Evolutionary conservation across 371 early-diverging fungal species (phyloP).

Genomic region (Rhizomucor pusillus): DNA sequence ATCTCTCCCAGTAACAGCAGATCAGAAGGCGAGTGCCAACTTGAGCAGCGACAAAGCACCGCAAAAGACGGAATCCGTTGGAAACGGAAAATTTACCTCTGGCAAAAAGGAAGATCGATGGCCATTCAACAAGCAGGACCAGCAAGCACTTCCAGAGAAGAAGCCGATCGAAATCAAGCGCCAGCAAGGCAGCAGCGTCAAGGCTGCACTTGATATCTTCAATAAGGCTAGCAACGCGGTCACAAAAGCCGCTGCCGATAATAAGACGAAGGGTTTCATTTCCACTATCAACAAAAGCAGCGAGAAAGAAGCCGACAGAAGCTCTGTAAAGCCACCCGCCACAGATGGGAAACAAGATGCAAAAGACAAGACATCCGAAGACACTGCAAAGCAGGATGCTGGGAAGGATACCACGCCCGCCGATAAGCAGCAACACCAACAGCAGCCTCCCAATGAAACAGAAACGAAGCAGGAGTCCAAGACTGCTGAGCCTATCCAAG

Average conservation of each 20-base stretch:
- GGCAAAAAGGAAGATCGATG: neutral
- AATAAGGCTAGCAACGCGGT: neutral
- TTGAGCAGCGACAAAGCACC: too few relatives aligned
- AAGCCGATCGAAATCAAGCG: neutral
- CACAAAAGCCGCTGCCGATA: too few relatives aligned
- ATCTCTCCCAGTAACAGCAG: too few relatives aligned
- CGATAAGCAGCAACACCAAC: too few relatives aligned
- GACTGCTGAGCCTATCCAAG: constrained; percentile 1
- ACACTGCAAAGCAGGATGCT: neutral
- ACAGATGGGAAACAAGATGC: neutral
- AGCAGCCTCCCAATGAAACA: neutral
- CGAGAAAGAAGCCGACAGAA: neutral
- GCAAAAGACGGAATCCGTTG: neutral
- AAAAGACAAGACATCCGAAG: neutral
- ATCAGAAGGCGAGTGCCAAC: too few relatives aligned
- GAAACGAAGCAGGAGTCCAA: neutral
- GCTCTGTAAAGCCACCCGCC: neutral
- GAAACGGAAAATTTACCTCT: too few relatives aligned
- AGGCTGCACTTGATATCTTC: constrained; percentile 4
- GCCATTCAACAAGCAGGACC: too few relatives aligned
- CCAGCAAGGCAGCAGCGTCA: constrained; percentile 3
- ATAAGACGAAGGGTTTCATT: too few relatives aligned
- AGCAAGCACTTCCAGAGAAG: neutral
- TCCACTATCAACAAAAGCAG: too few relatives aligned
- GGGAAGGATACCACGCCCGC: too few relatives aligned